These are phyloP conservation scores for Phalaenopsis equestris DNA, from an alignment of 106 monocot species.

Conservation along the genomic window DNA sequence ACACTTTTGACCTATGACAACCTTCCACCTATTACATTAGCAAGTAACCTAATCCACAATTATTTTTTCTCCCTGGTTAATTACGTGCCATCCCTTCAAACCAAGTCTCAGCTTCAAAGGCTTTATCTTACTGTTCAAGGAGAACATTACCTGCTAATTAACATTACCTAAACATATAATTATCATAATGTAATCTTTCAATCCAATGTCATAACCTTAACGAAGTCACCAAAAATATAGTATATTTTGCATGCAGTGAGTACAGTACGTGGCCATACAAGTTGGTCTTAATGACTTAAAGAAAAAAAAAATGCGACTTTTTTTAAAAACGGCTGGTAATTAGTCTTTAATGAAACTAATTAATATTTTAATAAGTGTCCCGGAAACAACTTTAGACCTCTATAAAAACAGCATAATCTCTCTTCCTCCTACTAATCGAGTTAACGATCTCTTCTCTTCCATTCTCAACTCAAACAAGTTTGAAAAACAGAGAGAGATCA, in stretches of 20 bases:
- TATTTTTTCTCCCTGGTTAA: too few species aligned
- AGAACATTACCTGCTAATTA: too few species aligned
- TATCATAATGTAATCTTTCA: not conserved
- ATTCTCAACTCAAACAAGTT: not conserved
- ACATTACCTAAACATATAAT: not conserved
- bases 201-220: not conserved
- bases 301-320: not conserved
- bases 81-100: too few species aligned
- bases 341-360: conserved; percentile 5
- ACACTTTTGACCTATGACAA: not conserved
- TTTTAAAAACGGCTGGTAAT: not conserved
- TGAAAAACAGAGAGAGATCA: not conserved
- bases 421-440: not conserved
- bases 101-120: too few species aligned
- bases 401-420: conserved; percentile 7
- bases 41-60: not conserved
- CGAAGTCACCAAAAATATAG: not conserved
- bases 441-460: not conserved
- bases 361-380: not conserved
- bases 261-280: not conserved
- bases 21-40: not conserved
- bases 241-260: conserved; percentile 5
- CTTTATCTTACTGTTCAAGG: too few species aligned
- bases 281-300: not conserved
- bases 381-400: not conserved